phyloP scores from a whole-genome alignment of 2,329 filamentous ascomycete genomes.

The Teratosphaeria destructans region DNA sequence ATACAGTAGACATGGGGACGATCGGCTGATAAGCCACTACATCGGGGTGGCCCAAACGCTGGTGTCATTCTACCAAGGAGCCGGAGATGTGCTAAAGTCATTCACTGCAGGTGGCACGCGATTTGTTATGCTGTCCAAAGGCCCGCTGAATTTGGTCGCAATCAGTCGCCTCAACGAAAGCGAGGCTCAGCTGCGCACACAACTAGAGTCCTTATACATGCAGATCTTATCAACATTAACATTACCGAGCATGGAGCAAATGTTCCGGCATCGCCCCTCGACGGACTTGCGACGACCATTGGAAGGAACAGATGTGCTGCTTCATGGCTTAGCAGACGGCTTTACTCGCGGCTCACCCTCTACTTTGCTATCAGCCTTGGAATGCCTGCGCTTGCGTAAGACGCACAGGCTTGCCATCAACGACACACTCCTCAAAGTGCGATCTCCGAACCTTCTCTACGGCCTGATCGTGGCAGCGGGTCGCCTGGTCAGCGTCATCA shows the following conservation, averaged over 20 bases:
- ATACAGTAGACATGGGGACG: conserved; percentile 87
- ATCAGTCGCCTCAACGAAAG: conserved; percentile 90
- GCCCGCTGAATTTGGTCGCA: conserved; percentile 83
- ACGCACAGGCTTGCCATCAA: conserved; percentile 79
- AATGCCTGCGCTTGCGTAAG: conserved; percentile 87
- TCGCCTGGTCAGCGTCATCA: conserved; percentile 84
- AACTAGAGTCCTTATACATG: conserved; percentile 93
- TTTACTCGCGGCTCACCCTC: conserved; percentile 91
- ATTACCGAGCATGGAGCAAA: conserved; percentile 70
- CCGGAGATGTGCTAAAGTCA: conserved; percentile 63
- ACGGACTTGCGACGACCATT: conserved; percentile 83
- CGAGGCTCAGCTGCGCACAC: conserved; percentile 72
- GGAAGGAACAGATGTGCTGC: conserved; percentile 79
- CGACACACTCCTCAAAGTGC: conserved; percentile 69
- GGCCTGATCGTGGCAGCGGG: conserved; percentile 88
- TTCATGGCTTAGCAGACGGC: conserved; percentile 86
- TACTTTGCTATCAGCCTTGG: conserved; percentile 75
- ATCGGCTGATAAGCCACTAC: conserved; percentile 81
- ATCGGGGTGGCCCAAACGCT: conserved; percentile 95
- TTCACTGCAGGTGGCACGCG: conserved; percentile 81
- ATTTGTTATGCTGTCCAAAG: conserved; percentile 77
- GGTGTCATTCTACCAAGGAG: conserved; percentile 87
- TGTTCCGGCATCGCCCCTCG: conserved; percentile 86
- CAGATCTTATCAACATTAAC: conserved; percentile 94
- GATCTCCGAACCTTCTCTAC: conserved; percentile 72